A percentile compares a stretch with the other conserved stretches of the same genome.
Conservation (phyloP, 75 land plant species). For the Cunninghamia lanceolata region DNA sequence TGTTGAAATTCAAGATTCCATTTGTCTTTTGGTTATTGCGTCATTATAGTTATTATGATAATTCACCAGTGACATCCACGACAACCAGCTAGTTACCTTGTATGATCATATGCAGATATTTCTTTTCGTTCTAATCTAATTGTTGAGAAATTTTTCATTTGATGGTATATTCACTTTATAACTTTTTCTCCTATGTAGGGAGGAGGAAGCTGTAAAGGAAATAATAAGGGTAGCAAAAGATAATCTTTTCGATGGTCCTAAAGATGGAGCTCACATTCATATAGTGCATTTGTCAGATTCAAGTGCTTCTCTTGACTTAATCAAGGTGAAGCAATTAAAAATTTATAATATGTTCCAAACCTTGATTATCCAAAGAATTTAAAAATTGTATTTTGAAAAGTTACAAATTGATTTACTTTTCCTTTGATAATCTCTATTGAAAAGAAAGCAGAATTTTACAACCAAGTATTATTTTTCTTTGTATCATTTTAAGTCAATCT, state of each 20-base stretch:
- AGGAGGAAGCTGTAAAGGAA: slow-evolving; percentile 75
- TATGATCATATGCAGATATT: background rate
- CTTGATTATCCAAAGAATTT: background rate
- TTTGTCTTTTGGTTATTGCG: background rate
- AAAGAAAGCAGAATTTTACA: background rate
- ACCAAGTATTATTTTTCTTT: background rate
- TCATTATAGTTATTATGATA: background rate
- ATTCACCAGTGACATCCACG: background rate
- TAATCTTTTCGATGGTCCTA: slow-evolving; percentile 62
- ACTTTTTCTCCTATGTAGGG: slow-evolving; percentile 47
- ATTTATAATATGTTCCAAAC: background rate
- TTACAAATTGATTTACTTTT: background rate
- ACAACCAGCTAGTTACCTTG: background rate
- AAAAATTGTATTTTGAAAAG: background rate
- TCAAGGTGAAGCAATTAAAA: slow-evolving; percentile 51
- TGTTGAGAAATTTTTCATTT: background rate
- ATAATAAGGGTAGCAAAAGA: slow-evolving; percentile 60
- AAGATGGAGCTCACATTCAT: slow-evolving; percentile 91
- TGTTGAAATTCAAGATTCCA: background rate
- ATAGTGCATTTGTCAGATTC: slow-evolving; percentile 96
- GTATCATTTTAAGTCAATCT: background rate
- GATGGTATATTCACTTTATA: background rate
- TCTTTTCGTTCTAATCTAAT: background rate
- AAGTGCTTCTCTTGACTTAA: slow-evolving; percentile 64
- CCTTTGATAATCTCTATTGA: background rate